phyloP scores from a whole-genome alignment of 1,139 yeast species.

The Saccharomyces pastorianus region DNA sequence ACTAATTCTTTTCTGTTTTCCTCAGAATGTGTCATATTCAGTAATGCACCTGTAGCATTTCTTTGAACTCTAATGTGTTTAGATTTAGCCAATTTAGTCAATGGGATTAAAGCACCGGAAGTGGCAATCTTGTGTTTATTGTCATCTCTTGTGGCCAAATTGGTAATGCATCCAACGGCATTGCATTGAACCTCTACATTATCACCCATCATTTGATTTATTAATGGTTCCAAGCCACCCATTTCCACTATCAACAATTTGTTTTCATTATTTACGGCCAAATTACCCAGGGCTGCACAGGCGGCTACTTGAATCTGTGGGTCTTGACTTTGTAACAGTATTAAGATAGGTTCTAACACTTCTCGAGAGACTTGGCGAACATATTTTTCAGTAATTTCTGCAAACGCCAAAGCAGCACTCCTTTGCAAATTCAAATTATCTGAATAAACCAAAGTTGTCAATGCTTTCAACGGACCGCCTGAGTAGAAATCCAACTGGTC shows the following conservation, averaged over 20 bases:
- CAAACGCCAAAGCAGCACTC: conserved; percentile 96
- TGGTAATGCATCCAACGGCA: conserved; percentile 97
- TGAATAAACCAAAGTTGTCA: conserved; percentile 86
- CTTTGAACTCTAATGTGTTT: conserved; percentile 94
- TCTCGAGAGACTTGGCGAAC: conserved; percentile 85
- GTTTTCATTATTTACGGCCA: conserved; percentile 94
- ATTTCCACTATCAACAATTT: conserved; percentile 88
- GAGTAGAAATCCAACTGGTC: conserved; percentile 70
- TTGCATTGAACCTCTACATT: conserved; percentile 98
- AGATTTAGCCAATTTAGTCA: conserved; percentile 87
- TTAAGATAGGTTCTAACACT: conserved; percentile 86
- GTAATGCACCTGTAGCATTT: conserved; percentile 94
- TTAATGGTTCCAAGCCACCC: conserved; percentile 95
- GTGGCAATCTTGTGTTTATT: conserved; percentile 93
- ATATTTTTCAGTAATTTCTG: conserved; percentile 95
- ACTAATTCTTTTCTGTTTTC: conserved; percentile 95
- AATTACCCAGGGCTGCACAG: conserved; percentile 93
- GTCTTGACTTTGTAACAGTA: conserved; percentile 77
- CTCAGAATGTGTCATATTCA: conserved; percentile 96
- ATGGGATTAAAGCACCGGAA: conserved; percentile 91
- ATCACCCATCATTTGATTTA: conserved; percentile 94
- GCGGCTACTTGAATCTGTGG: conserved; percentile 97
- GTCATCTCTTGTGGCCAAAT: conserved; percentile 98
- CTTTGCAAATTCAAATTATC: conserved; percentile 92
- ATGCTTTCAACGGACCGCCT: conserved; percentile 80